A percentile compares a stretch with the other conserved stretches of the same genome.
Evolutionary conservation across 202 grass and related monocot species (phyloP).

Genomic region (Hordeum pubiflorum): DNA sequence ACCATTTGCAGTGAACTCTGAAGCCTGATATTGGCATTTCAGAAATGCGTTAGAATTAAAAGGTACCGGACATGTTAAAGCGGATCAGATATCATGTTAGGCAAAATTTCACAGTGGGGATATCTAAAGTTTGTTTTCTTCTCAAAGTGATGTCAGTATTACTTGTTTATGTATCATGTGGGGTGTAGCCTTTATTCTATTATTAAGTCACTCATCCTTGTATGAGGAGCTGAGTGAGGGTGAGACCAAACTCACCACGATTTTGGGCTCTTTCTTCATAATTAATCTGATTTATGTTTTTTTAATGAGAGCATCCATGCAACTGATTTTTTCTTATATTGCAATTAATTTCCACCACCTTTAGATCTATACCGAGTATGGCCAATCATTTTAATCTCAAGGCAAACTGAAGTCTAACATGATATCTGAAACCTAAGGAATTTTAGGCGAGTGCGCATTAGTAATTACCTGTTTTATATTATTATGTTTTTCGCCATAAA

Average conservation of each 20-base stretch:
- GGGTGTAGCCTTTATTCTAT: background rate
- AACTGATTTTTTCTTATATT: background rate
- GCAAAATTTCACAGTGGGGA: background rate
- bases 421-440: background rate
- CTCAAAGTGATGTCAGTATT: background rate
- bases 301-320: background rate
- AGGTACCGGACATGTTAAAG: background rate
- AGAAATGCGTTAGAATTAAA: background rate
- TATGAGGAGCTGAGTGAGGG: background rate
- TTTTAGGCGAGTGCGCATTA: background rate
- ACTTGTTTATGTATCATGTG: background rate
- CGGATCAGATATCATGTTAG: background rate
- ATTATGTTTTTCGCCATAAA: background rate
- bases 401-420: background rate
- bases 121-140: background rate
- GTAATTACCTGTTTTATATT: background rate
- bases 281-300: background rate
- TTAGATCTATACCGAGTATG: background rate
- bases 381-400: background rate
- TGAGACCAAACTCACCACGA: background rate
- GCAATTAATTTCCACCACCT: background rate
- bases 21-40: constrained; percentile 36
- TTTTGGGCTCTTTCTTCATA: background rate
- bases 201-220: background rate
- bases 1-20: background rate